Conservation (phyloP, 2,329 filamentous ascomycete species). For the Calonectria leucothoes region DNA sequence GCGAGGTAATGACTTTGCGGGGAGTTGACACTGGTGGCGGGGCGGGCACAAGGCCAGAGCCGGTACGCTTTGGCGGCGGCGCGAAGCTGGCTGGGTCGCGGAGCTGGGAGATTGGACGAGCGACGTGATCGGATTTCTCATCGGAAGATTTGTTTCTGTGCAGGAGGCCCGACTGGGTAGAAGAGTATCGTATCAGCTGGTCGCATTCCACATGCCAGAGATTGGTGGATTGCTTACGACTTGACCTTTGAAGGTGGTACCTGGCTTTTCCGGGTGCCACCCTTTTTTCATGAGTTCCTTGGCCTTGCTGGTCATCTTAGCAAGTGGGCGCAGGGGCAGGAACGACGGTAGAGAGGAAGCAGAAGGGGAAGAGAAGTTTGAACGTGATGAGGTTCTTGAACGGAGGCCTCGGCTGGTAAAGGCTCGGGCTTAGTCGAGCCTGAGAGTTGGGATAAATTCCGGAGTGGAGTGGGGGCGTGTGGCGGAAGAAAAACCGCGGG, state of each 20-base stretch:
- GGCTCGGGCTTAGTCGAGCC: constrained; percentile 11
- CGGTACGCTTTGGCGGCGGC: constrained; percentile 77
- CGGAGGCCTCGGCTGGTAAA: constrained; percentile 10
- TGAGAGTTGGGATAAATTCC: neutral
- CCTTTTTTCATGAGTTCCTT: constrained; percentile 63
- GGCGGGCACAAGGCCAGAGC: constrained; percentile 48
- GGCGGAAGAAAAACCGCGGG: too few species aligned
- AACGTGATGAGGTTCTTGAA: neutral
- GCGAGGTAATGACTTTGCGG: constrained; percentile 44
- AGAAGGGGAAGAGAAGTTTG: neutral
- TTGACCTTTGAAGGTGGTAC: constrained; percentile 54
- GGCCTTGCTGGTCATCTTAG: constrained; percentile 55
- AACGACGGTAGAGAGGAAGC: neutral
- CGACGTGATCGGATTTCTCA: constrained; percentile 49
- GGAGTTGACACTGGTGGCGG: constrained; percentile 39
- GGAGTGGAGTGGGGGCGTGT: too few species aligned
- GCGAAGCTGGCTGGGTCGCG: constrained; percentile 83
- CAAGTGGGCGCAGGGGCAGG: neutral
- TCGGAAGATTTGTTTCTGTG: constrained; percentile 52
- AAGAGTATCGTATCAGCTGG: constrained; percentile 14
- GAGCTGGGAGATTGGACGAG: constrained; percentile 75
- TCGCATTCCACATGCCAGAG: neutral
- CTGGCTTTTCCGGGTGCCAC: constrained; percentile 63
- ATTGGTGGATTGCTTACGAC: constrained; percentile 50
- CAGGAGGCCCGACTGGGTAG: constrained; percentile 58